Percentiles rank a stretch among this genome's conserved stretches.
Conservation (phyloP, 768 basidiomycete genomes). For the Pseudohyphozyma bogoriensis region DNA sequence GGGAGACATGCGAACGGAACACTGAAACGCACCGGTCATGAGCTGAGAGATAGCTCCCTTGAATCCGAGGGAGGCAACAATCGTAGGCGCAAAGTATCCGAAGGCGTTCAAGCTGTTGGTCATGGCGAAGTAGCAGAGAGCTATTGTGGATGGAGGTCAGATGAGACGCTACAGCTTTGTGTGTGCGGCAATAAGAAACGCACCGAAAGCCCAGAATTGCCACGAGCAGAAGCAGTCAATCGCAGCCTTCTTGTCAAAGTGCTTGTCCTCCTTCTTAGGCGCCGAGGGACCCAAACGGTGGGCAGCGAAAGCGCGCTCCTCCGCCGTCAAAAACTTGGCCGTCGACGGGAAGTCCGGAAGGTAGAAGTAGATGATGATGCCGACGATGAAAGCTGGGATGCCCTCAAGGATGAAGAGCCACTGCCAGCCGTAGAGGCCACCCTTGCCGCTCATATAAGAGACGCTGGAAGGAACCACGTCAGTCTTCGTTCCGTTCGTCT, state of each 20-base stretch:
- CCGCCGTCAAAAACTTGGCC: constrained; percentile 11
- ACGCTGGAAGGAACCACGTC: constrained; percentile 18
- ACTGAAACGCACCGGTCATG: constrained; percentile 8
- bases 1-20: neutral
- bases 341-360: constrained; percentile 7
- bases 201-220: constrained; percentile 22
- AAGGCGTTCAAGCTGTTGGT: constrained; percentile 15
- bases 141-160: no score
- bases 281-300: constrained; percentile 12
- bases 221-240: constrained; percentile 2
- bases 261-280: constrained; percentile 17
- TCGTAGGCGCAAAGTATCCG: constrained; percentile 16
- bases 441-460: constrained; percentile 7
- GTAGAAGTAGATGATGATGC: constrained; percentile 1
- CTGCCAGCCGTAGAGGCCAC: constrained; percentile 12
- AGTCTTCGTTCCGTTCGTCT: no score
- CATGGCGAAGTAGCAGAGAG: constrained; percentile 9
- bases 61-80: constrained; percentile 11
- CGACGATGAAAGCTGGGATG: constrained; percentile 6
- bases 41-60: constrained; percentile 10
- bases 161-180: no score
- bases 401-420: constrained; percentile 21
- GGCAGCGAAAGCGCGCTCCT: constrained; percentile 9
- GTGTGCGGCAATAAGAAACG: no score
- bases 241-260: constrained; percentile 14